Evolutionary conservation across 139 green algal genomes (phyloP).

Genomic region (Dunaliella primolecta): DNA sequence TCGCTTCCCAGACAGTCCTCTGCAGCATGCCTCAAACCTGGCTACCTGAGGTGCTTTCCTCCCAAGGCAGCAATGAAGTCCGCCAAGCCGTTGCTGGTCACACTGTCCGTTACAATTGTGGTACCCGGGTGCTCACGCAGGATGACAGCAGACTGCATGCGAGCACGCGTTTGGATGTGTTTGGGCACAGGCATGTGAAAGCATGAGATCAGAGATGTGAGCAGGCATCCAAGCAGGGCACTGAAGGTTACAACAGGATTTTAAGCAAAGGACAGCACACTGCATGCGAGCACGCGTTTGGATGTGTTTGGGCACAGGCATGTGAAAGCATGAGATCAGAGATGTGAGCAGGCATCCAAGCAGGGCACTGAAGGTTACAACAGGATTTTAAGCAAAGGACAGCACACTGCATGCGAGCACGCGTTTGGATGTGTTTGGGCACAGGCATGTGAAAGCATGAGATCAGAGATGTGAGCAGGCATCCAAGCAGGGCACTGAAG

Average conservation of each 20-base stretch:
- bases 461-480: too few species aligned
- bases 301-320: too few species aligned
- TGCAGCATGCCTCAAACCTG: too few species aligned
- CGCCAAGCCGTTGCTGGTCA: constrained; percentile 86
- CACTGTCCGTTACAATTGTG: constrained; percentile 93
- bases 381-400: constrained; percentile 57
- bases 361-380: constrained; percentile 78
- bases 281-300: not conserved
- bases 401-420: constrained; percentile 22
- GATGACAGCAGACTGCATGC: constrained; percentile 52
- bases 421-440: not conserved
- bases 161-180: not conserved
- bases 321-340: too few species aligned
- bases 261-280: constrained; percentile 62
- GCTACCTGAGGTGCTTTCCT: constrained; percentile 74
- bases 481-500: constrained; percentile 82
- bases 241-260: constrained; percentile 67
- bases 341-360: too few species aligned
- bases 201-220: too few species aligned
- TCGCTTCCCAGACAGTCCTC: too few species aligned
- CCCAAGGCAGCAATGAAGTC: constrained; percentile 81
- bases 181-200: too few species aligned
- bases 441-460: too few species aligned
- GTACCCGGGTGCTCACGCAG: constrained; percentile 83
- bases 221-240: constrained; percentile 85